Percentiles rank a stretch among this genome's conserved stretches.
These are phyloP conservation scores for Porphyrellus cyaneotinctus DNA, from an alignment of 768 basidiomycete species.

Conservation along the genomic window DNA sequence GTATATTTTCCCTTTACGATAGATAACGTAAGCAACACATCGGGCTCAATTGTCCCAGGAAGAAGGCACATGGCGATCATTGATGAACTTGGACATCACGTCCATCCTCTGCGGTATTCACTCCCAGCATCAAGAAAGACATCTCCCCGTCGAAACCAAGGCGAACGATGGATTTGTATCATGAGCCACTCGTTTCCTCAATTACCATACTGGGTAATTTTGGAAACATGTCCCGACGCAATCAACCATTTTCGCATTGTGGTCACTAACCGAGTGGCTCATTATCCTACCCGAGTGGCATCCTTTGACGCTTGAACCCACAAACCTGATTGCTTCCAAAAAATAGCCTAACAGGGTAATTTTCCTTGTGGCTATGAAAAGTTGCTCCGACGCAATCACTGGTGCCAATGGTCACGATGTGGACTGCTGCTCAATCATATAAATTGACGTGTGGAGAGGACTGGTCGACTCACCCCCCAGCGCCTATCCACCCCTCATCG, in stretches of 20 bases:
- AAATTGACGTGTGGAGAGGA: conserved; percentile 17
- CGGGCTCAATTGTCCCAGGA: conserved; percentile 6
- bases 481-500: background rate
- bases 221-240: conserved; percentile 17
- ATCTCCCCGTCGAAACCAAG: background rate
- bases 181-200: conserved; percentile 12
- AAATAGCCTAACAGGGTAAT: conserved; percentile 18
- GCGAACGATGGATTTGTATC: background rate
- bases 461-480: background rate
- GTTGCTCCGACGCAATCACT: conserved; percentile 26
- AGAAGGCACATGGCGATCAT: conserved; percentile 1
- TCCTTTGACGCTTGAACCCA: conserved; percentile 12
- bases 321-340: conserved; percentile 17
- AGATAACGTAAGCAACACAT: conserved; percentile 5
- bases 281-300: conserved; percentile 15
- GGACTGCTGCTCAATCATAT: conserved; percentile 6
- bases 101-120: background rate
- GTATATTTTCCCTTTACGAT: background rate
- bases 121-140: background rate
- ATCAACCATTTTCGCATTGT: conserved; percentile 16
- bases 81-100: background rate
- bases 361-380: conserved; percentile 5
- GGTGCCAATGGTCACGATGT: conserved; percentile 12
- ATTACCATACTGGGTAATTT: conserved; percentile 8
- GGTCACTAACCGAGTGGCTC: conserved; percentile 26